Conservation (phyloP, 139 green algal species). For the Tetradesmus obliquus region DNA sequence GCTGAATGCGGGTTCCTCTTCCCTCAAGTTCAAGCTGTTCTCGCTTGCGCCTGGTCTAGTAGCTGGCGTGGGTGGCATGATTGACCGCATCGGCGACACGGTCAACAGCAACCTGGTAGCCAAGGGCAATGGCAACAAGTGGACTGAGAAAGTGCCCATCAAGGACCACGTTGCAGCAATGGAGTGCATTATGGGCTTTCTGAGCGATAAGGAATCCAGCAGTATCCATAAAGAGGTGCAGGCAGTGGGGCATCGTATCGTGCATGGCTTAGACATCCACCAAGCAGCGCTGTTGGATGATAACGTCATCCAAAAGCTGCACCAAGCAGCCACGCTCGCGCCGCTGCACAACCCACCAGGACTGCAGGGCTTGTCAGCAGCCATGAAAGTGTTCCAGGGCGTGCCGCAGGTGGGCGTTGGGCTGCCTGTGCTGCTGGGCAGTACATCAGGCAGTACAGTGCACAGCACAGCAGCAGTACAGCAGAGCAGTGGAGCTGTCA, state of each 20-base stretch:
- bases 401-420: constrained; percentile 73
- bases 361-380: constrained; percentile 77
- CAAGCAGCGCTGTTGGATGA: constrained; percentile 69
- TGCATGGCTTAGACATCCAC: constrained; percentile 84
- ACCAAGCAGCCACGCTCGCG: constrained; percentile 73
- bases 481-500: background rate
- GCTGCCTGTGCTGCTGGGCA: background rate
- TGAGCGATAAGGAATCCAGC: constrained; percentile 55
- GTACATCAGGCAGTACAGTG: background rate
- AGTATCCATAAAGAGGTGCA: constrained; percentile 59
- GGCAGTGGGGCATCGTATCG: constrained; percentile 72
- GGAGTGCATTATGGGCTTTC: constrained; percentile 62
- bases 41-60: constrained; percentile 32
- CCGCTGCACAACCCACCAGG: constrained; percentile 92
- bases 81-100: constrained; percentile 77
- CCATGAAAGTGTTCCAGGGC: constrained; percentile 63
- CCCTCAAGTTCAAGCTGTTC: constrained; percentile 78
- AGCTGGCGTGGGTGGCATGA: constrained; percentile 65
- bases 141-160: constrained; percentile 36
- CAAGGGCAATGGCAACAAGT: constrained; percentile 36
- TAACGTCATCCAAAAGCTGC: constrained; percentile 66
- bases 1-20: constrained; percentile 74
- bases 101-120: constrained; percentile 49
- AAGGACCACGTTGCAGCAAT: constrained; percentile 69
- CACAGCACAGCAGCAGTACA: background rate